Percentiles rank a stretch among this genome's conserved stretches.
phyloP scores from a whole-genome alignment of 805 yeast genomes.

The Pichia exigua region DNA sequence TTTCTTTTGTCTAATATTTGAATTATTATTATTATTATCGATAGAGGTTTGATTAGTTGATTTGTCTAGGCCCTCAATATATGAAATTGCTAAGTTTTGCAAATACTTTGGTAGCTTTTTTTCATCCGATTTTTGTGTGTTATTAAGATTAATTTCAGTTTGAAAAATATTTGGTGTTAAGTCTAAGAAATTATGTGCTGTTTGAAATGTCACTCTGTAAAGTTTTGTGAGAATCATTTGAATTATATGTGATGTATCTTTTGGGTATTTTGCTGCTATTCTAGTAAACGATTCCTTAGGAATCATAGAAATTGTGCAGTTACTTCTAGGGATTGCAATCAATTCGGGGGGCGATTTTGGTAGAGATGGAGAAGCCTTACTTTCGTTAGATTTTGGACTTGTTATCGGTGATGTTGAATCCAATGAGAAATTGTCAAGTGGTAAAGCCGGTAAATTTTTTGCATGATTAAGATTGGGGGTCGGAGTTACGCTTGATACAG shows the following conservation, averaged over 20 bases:
- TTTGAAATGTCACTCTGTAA: slow-evolving; percentile 84
- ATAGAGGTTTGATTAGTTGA: not conserved
- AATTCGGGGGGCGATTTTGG: slow-evolving; percentile 25
- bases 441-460: slow-evolving; percentile 4
- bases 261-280: slow-evolving; percentile 68
- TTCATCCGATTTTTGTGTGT: slow-evolving; percentile 26
- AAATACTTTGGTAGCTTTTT: slow-evolving; percentile 56
- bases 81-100: slow-evolving; percentile 31
- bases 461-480: slow-evolving; percentile 6
- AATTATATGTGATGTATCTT: slow-evolving; percentile 87
- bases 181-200: slow-evolving; percentile 82
- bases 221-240: slow-evolving; percentile 85
- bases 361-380: not conserved
- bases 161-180: slow-evolving; percentile 72
- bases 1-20: not conserved
- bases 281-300: slow-evolving; percentile 77
- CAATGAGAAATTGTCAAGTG: slow-evolving; percentile 9
- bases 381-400: slow-evolving; percentile 1
- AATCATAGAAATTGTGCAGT: slow-evolving; percentile 84
- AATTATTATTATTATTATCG: not conserved
- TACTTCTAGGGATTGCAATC: slow-evolving; percentile 66
- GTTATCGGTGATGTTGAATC: slow-evolving; percentile 7
- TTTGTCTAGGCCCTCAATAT: not conserved
- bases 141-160: slow-evolving; percentile 64
- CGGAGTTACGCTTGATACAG: slow-evolving; percentile 8